Percentiles rank a stretch among this genome's conserved stretches.
Conservation (phyloP, 116 monocot species). For the Iris pallida region DNA sequence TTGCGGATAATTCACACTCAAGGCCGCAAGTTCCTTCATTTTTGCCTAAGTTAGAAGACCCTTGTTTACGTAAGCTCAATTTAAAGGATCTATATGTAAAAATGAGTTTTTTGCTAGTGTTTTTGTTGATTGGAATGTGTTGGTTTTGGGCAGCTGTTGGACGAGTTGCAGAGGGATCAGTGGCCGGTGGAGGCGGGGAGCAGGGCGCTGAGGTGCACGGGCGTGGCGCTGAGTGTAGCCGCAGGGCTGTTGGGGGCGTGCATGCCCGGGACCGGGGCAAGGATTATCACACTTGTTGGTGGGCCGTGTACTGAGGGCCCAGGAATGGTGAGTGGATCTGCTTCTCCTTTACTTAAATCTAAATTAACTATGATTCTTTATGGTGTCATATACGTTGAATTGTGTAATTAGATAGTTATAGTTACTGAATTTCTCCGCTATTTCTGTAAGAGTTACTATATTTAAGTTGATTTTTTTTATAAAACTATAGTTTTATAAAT, state of each 20-base stretch:
- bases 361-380: too few relatives aligned
- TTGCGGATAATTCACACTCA: too few relatives aligned
- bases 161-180: slow-evolving; percentile 89
- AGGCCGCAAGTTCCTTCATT: too few relatives aligned
- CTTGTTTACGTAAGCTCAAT: too few relatives aligned
- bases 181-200: slow-evolving; percentile 82
- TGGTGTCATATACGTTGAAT: too few relatives aligned
- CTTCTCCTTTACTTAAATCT: neutral
- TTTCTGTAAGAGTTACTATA: too few relatives aligned
- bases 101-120: neutral
- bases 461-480: too few relatives aligned
- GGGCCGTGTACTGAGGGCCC: slow-evolving; percentile 95
- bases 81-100: neutral
- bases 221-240: slow-evolving; percentile 87
- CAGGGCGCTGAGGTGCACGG: slow-evolving; percentile 76
- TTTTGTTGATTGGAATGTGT: neutral
- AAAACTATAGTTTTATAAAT: too few relatives aligned
- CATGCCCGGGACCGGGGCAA: slow-evolving; percentile 82
- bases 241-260: slow-evolving; percentile 88
- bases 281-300: slow-evolving; percentile 88
- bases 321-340: slow-evolving; percentile 60
- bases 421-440: too few relatives aligned
- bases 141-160: slow-evolving; percentile 49
- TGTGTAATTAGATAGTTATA: too few relatives aligned
- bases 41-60: neutral